Base-by-base conservation (phyloP, 139 green algal species). In the Eudorina sp. region DNA sequence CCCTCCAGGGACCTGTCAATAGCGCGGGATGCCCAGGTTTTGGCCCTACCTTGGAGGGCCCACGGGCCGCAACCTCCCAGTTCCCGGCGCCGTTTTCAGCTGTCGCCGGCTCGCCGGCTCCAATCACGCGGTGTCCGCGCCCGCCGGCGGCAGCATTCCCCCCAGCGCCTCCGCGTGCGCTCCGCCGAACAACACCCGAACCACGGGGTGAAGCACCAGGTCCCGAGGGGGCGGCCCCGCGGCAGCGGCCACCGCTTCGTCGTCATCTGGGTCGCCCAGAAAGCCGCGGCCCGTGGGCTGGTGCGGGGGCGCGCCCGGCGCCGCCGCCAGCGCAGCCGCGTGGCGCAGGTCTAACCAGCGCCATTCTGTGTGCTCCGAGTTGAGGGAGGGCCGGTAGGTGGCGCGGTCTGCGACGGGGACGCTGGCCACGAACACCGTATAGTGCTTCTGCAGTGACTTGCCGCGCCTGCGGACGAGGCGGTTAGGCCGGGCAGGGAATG, bases 391-490 rank as follows among this genome's bases (percentile, higher is more conserved):
- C 13, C 34, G 9, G 43, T 73, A 95, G 18, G 48, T 5, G 13
- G 55, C 76, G 27, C 51, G 72, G 5, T 40, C 80, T 38, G 74
- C 64, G 0, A 72, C 51, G 6, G 58, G 48, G 3, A 81, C 31
- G 38, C 9, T 1, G 4, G 46, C 48, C 27, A 88, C 5, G 66
- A 88, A 88, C 9, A 88, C 94, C 2, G 92, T 95, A 88, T 94
- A 97, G 72, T 94, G 94, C 92, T 97, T 97, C 88, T 97, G 91
- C 4, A 90, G 38, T 1, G 84, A 66, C 72, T 97, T 96, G 80
- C 95, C 95, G 0, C 95, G 93, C 84, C 93, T 96, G 91, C 70
- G 75, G 53, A 18, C n/a, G n/a, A n/a, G n/a, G n/a, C n/a, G n/a
- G n/a, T n/a, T n/a, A n/a, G n/a, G n/a, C n/a, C n/a, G n/a, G n/a